phyloP scores from a whole-genome alignment of 2,329 filamentous ascomycete species.

The Ceratocystis eucalypticola region DNA sequence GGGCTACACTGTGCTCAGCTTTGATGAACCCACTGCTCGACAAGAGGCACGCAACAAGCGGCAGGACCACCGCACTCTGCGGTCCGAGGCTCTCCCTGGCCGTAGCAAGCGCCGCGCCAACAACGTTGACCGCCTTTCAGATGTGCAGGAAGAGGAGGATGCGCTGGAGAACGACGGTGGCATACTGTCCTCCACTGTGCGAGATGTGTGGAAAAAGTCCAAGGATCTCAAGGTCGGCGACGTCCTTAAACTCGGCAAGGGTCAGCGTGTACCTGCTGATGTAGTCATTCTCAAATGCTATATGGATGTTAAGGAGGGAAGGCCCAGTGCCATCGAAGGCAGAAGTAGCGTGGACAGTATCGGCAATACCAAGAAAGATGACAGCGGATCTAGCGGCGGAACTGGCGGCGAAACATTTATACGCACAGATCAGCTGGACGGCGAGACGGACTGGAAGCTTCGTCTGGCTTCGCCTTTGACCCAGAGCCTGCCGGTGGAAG shows the following conservation, averaged over 20 bases:
- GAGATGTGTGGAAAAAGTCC: constrained; percentile 66
- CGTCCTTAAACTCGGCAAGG: constrained; percentile 82
- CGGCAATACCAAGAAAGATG: constrained; percentile 26
- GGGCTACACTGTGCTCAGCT: constrained; percentile 63
- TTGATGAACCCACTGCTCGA: constrained; percentile 42
- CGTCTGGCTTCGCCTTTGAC: constrained; percentile 75
- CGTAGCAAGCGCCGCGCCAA: constrained; percentile 18
- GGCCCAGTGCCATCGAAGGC: constrained; percentile 22
- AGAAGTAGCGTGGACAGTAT: constrained; percentile 22
- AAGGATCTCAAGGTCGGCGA: constrained; percentile 87
- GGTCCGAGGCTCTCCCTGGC: constrained; percentile 29
- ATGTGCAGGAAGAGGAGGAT: constrained; percentile 58
- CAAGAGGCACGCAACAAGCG: constrained; percentile 23
- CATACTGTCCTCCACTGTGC: constrained; percentile 37
- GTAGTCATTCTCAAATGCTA: constrained; percentile 83
- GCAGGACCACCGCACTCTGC: constrained; percentile 27
- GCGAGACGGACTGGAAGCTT: constrained; percentile 97
- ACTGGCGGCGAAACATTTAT: constrained; percentile 86
- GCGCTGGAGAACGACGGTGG: constrained; percentile 33
- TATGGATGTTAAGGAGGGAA: constrained; percentile 10
- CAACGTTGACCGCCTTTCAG: constrained; percentile 35
- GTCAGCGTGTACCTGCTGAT: constrained; percentile 86
- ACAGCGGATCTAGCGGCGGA: constrained; percentile 25
- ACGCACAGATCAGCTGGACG: constrained; percentile 89
- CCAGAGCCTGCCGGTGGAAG: constrained; percentile 58